A percentile compares a stretch with the other conserved stretches of the same genome.
Evolutionary conservation across 768 basidiomycete species (phyloP).

Genomic region (Hypsizygus marmoreus): DNA sequence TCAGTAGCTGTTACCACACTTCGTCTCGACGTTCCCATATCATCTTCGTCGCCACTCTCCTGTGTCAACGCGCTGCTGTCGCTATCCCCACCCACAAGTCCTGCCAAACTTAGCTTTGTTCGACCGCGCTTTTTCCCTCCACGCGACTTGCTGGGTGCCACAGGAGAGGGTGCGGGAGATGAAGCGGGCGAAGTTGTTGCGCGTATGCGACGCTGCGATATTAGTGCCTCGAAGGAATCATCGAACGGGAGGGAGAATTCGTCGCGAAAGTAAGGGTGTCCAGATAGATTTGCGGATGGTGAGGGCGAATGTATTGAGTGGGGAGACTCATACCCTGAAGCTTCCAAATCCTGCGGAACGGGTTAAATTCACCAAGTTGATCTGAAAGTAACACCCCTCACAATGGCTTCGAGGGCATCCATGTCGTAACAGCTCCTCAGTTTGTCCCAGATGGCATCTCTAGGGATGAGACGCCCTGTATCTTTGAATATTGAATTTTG

Average conservation of each 20-base stretch:
- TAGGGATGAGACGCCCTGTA: constrained; percentile 58
- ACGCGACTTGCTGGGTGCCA: constrained; percentile 25
- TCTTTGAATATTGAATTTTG: constrained; percentile 71
- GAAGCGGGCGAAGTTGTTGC: constrained; percentile 65
- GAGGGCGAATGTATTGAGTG: constrained; percentile 62
- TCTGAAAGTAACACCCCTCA: constrained; percentile 35
- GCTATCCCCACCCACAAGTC: constrained; percentile 79
- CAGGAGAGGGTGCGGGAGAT: constrained; percentile 51
- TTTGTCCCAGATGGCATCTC: constrained; percentile 77
- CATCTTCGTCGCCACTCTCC: constrained; percentile 78
- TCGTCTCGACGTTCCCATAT: constrained; percentile 58
- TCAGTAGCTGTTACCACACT: constrained; percentile 76
- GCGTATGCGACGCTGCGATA: constrained; percentile 65
- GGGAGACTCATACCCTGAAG: constrained; percentile 44
- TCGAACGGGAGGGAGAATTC: constrained; percentile 70
- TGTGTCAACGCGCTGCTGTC: constrained; percentile 84
- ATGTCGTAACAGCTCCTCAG: constrained; percentile 71
- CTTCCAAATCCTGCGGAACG: constrained; percentile 41
- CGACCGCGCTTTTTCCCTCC: constrained; percentile 42
- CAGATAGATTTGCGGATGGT: constrained; percentile 65
- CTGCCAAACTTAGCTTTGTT: constrained; percentile 65
- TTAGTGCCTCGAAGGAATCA: constrained; percentile 56
- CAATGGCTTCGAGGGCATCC: constrained; percentile 71
- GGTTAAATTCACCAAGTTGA: constrained; percentile 17
- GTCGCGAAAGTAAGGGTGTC: constrained; percentile 72